Evolutionary conservation across 1,284 basidiomycete genomes (phyloP).

Genomic region (Somion occarium): DNA sequence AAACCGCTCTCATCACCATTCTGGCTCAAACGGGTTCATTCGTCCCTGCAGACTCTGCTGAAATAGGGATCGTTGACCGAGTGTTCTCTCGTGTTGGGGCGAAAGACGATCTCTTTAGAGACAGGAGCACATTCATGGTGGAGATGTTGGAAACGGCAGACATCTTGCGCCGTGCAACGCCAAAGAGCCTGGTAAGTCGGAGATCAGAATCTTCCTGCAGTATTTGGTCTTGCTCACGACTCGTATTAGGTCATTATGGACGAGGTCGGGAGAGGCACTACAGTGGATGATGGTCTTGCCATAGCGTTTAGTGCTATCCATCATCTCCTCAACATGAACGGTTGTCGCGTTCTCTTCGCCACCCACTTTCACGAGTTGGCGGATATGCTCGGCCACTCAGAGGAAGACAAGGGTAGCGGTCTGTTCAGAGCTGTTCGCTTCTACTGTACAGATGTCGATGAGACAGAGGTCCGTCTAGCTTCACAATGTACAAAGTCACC

Average conservation of each 20-base stretch:
- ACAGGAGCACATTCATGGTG: slow-evolving; percentile 93
- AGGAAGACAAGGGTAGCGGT: slow-evolving; percentile 36
- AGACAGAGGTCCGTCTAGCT: slow-evolving; percentile 65
- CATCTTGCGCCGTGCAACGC: slow-evolving; percentile 78
- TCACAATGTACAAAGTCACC: no score
- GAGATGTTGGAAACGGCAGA: slow-evolving; percentile 87
- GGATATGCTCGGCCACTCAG: slow-evolving; percentile 69
- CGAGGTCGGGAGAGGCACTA: slow-evolving; percentile 95
- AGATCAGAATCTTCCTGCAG: slow-evolving; percentile 17
- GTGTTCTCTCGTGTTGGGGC: slow-evolving; percentile 96
- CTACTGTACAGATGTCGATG: slow-evolving; percentile 85
- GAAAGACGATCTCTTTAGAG: slow-evolving; percentile 90
- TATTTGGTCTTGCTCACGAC: slow-evolving; percentile 34
- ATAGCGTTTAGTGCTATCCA: slow-evolving; percentile 91
- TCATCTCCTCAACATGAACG: slow-evolving; percentile 72
- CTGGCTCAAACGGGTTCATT: slow-evolving; percentile 92
- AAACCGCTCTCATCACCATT: slow-evolving; percentile 87
- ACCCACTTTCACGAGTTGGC: slow-evolving; percentile 96
- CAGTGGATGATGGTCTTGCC: slow-evolving; percentile 86
- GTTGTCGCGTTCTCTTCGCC: slow-evolving; percentile 86
- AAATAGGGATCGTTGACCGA: slow-evolving; percentile 84
- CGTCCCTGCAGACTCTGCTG: slow-evolving; percentile 81
- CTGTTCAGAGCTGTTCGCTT: slow-evolving; percentile 67
- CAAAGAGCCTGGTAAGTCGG: slow-evolving; percentile 71
- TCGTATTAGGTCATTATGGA: slow-evolving; percentile 78